Conservation (phyloP, 768 basidiomycete species). For the Lentinula sp. region DNA sequence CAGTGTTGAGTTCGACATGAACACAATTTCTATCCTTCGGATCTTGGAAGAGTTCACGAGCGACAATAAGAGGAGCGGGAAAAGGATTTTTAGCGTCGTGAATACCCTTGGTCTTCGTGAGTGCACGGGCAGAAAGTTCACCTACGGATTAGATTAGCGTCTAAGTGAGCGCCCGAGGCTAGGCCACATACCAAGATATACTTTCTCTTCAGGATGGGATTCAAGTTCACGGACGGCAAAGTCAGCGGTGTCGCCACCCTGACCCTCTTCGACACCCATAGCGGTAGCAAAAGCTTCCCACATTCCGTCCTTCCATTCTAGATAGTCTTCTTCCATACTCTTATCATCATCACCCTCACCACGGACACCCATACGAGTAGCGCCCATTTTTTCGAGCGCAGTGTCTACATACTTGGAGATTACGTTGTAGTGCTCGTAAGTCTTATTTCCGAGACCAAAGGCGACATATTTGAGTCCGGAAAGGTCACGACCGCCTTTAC, state of each 20-base stretch:
- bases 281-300: slow-evolving; percentile 83
- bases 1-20: slow-evolving; percentile 89
- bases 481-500: slow-evolving; percentile 68
- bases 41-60: slow-evolving; percentile 81
- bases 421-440: slow-evolving; percentile 95
- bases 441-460: slow-evolving; percentile 88
- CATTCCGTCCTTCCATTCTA: slow-evolving; percentile 98
- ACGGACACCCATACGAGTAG: slow-evolving; percentile 74
- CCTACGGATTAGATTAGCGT: slow-evolving; percentile 33
- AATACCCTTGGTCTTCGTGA: slow-evolving; percentile 90
- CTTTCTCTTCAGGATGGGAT: slow-evolving; percentile 74
- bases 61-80: slow-evolving; percentile 70
- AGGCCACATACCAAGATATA: slow-evolving; percentile 72
- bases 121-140: slow-evolving; percentile 91
- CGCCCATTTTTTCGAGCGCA: slow-evolving; percentile 74
- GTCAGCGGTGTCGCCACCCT: slow-evolving; percentile 91
- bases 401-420: slow-evolving; percentile 79
- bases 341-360: slow-evolving; percentile 99
- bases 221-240: slow-evolving; percentile 85
- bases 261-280: slow-evolving; percentile 91
- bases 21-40: slow-evolving; percentile 83
- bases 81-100: slow-evolving; percentile 98
- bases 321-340: slow-evolving; percentile 99
- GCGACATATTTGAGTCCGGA: slow-evolving; percentile 90
- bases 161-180: background rate